Evolutionary conservation across 202 grass and related monocot species (phyloP).

Genomic region (Hordeum pubiflorum): DNA sequence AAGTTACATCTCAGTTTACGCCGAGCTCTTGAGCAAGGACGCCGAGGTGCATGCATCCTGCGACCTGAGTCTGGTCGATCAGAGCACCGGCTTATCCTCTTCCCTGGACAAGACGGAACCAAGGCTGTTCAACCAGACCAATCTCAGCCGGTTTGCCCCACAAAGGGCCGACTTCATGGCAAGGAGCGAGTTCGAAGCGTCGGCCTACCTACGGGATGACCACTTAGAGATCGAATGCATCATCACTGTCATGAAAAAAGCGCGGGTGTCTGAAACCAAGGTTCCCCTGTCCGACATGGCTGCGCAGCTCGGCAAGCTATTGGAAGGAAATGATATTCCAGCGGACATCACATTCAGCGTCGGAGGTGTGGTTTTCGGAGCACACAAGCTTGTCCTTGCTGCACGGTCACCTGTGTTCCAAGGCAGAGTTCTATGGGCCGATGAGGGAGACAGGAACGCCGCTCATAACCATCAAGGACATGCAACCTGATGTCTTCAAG

Average conservation of each 20-base stretch:
- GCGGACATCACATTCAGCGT: no score
- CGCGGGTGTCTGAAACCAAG: not conserved
- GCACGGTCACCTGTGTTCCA: not conserved
- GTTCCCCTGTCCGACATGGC: not conserved
- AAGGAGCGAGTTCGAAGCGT: not conserved
- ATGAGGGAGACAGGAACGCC: not conserved
- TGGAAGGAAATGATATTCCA: not conserved
- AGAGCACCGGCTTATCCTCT: not conserved
- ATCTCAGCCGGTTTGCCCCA: no score
- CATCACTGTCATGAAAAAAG: not conserved
- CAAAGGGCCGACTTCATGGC: no score
- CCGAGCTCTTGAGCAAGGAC: not conserved
- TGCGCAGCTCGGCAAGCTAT: not conserved
- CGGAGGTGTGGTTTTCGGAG: not conserved
- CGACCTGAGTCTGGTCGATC: not conserved
- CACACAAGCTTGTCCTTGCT: conserved; percentile 11
- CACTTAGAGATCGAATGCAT: conserved; percentile 12
- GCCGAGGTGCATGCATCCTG: no score
- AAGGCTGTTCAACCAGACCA: no score
- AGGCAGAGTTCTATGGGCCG: no score
- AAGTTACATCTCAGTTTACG: not conserved
- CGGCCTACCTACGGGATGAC: not conserved
- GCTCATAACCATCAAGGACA: not conserved
- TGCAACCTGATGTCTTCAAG: not conserved
- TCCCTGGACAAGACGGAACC: no score